A percentile compares a stretch with the other conserved stretches of the same genome.
phyloP scores from a whole-genome alignment of 75 land plant species.

The Sequoia sempervirens region DNA sequence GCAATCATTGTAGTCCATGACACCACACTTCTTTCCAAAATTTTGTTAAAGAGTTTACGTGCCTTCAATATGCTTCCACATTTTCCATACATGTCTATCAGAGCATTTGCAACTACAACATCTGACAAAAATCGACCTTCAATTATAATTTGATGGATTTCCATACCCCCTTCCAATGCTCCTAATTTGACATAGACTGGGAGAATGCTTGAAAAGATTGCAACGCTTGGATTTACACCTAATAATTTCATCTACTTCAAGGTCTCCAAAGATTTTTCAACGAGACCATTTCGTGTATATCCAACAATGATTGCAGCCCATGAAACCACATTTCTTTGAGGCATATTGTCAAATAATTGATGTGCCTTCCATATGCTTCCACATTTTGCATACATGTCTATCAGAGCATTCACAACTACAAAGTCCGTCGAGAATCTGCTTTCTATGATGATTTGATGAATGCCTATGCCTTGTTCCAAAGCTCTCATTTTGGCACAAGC shows the following conservation, averaged over 20 bases:
- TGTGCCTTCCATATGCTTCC: no score
- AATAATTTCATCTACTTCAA: no score
- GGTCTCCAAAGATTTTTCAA: no score
- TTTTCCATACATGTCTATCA: conserved; percentile 34
- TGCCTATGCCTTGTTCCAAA: not conserved
- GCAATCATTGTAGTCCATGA: conserved; percentile 18
- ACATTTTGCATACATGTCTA: no score
- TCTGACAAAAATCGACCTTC: conserved; percentile 31
- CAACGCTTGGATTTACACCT: conserved; percentile 7
- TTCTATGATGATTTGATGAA: not conserved
- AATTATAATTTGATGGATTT: conserved; percentile 50
- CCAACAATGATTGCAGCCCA: no score
- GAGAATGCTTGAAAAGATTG: conserved; percentile 59
- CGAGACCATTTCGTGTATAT: no score
- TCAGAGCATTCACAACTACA: not conserved
- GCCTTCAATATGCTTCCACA: conserved; percentile 4
- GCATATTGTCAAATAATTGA: no score
- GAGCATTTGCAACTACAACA: conserved; percentile 39
- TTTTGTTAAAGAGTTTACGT: conserved; percentile 5
- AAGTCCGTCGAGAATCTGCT: not conserved
- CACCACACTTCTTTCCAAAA: conserved; percentile 3
- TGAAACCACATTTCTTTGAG: no score
- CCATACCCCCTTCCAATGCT: conserved; percentile 37
- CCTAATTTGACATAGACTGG: conserved; percentile 50
- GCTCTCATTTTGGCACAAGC: no score